These are phyloP conservation scores for Pleurostoma richardsiae DNA, from an alignment of 2,329 filamentous ascomycete species.

Conservation along the genomic window DNA sequence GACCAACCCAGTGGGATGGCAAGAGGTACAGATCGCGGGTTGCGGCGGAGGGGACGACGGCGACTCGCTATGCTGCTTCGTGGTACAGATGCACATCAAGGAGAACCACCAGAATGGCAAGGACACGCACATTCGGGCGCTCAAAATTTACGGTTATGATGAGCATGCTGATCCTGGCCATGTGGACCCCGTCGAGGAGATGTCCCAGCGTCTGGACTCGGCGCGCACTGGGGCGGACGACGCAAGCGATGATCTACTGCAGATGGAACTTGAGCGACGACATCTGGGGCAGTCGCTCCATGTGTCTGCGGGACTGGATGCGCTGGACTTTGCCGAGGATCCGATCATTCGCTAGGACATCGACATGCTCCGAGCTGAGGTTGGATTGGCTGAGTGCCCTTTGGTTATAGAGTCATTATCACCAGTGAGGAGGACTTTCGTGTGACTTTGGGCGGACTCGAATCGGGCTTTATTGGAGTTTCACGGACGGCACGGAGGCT, in stretches of 20 bases:
- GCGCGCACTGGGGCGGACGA: constrained; percentile 3
- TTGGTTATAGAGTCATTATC: too few species aligned
- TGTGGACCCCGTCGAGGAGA: constrained; percentile 27
- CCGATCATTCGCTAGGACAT: constrained; percentile 4
- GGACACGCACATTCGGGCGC: constrained; percentile 90
- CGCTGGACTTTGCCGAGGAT: constrained; percentile 13
- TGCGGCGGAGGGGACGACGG: constrained; percentile 57
- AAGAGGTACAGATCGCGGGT: constrained; percentile 65
- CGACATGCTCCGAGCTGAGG: too few species aligned
- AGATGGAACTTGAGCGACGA: too few species aligned
- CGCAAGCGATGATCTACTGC: too few species aligned
- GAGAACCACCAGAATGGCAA: constrained; percentile 99
- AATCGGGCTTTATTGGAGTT: too few species aligned
- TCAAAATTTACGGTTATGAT: constrained; percentile 74
- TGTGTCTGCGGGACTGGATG: constrained; percentile 4
- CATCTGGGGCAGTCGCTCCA: too few species aligned
- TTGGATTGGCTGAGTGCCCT: too few species aligned
- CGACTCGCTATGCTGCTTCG: constrained; percentile 77
- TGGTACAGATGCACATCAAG: constrained; percentile 83
- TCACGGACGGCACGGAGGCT: too few species aligned
- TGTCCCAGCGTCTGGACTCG: constrained; percentile 22
- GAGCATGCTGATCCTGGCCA: constrained; percentile 35
- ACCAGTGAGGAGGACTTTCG: too few species aligned
- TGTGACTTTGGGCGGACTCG: too few species aligned
- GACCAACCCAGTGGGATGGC: constrained; percentile 80